Base-by-base conservation (phyloP, 2,329 filamentous ascomycete genomes). In the Penicillium sp. region DNA sequence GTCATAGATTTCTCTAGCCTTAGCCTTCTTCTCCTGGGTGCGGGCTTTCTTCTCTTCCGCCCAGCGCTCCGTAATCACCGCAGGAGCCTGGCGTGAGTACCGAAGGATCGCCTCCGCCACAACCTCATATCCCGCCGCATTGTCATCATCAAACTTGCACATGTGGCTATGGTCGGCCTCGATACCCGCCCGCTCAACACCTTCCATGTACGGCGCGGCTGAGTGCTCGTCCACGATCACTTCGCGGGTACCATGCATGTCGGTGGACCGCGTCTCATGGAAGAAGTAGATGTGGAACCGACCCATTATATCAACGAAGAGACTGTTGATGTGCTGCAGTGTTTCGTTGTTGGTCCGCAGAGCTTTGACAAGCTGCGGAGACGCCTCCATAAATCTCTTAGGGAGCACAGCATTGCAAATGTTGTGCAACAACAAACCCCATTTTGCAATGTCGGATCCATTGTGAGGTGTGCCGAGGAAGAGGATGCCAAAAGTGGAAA, bases 381-480 rank as follows among this genome's bases (percentile, higher is more conserved):
- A 84, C 0, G 79, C 78, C 48, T 87, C 81, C 57, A 88, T 77
- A 44, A 87, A 69, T 56, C 78, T 81, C 63, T 76, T 82, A 0
- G 84, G 84, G 10, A 87, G 64, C 15, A 87, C 75, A 0, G 78
- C 77, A 46, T 78, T 77, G 44, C 81, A 80, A 73, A 88, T 84
- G 55, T 76, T 78, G 66, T 88, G 83, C 31, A 88, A 69, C 48
- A 85, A 71, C 10, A 77, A 69, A 0, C 80, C 84, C 83, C 84
- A 87, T 58, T 79, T 77, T 1, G 84, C 85, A 2, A 83, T 69
- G 54, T 83, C 82, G 2, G 84, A 81, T 8, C 85, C 85, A 17
- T 77, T 80, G 64, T 89, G 86, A 6, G 86, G 86, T 13, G 86
- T 90, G 13, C 85, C 86, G 26, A 90, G 75, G 64, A 90, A 90